These are phyloP conservation scores for Cucumis cinereus DNA, from an alignment of 306 rosid genomes.

Conservation along the genomic window DNA sequence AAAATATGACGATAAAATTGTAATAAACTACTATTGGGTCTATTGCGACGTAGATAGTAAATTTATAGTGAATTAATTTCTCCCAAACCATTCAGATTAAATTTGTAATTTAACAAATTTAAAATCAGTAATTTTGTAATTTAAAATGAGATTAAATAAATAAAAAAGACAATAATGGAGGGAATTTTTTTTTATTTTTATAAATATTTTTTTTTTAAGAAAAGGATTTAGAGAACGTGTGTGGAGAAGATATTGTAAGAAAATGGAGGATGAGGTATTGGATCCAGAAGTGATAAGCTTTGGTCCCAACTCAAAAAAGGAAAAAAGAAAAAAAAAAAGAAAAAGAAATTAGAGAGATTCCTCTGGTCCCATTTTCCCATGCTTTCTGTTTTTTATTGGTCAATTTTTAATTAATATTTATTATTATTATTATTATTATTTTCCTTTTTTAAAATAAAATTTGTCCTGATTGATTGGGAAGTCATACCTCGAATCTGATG, in stretches of 20 bases:
- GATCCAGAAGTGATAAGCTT: constrained; percentile 7
- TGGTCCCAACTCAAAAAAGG: neutral
- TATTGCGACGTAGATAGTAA: too few relatives aligned
- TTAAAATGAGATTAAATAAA: too few relatives aligned
- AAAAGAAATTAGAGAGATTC: neutral
- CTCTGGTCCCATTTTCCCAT: constrained; percentile 1
- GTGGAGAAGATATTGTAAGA: constrained; percentile 3
- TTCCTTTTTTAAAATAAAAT: neutral
- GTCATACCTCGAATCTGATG: constrained; percentile 13
- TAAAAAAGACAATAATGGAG: neutral
- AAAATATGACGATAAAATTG: too few relatives aligned
- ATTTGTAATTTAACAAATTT: too few relatives aligned
- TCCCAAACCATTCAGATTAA: too few relatives aligned
- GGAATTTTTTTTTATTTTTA: neutral
- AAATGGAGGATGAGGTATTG: constrained; percentile 2
- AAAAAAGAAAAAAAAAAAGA: neutral
- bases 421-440: neutral
- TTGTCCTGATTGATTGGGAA: constrained; percentile 3
- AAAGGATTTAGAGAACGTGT: neutral
- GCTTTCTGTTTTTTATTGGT: constrained; percentile 4
- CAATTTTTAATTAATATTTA: neutral
- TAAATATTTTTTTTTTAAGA: too few relatives aligned
- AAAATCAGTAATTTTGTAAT: too few relatives aligned
- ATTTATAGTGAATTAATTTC: too few relatives aligned
- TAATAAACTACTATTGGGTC: too few relatives aligned